phyloP scores from a whole-genome alignment of 495 filamentous ascomycete species.

The Penicillium chermesinum region DNA sequence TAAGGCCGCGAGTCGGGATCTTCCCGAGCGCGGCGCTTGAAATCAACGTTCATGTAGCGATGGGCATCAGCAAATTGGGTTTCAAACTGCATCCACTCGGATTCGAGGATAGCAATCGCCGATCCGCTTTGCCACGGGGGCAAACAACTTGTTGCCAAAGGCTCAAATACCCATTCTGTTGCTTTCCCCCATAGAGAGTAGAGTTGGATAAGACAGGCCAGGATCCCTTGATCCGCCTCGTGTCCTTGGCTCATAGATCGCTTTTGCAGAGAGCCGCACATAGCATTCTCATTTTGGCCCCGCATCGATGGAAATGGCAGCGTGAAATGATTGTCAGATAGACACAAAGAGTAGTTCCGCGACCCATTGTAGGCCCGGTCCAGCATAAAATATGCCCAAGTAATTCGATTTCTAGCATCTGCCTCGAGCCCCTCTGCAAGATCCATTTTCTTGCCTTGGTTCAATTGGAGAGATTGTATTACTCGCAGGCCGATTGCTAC shows the following conservation, averaged over 20 bases:
- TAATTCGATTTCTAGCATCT: conserved; percentile 18
- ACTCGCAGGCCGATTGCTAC: conserved; percentile 23
- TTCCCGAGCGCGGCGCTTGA: conserved; percentile 21
- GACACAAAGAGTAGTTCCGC: conserved; percentile 22
- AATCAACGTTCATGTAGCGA: conserved; percentile 27
- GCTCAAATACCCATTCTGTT: conserved; percentile 26
- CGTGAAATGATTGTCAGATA: conserved; percentile 25
- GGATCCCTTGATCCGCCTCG: conserved; percentile 21
- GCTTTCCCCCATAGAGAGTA: conserved; percentile 27
- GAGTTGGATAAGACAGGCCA: conserved; percentile 20
- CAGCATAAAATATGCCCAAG: conserved; percentile 30
- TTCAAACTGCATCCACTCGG: conserved; percentile 30
- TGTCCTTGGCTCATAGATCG: conserved; percentile 16
- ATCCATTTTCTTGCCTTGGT: conserved; percentile 13
- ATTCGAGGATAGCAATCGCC: conserved; percentile 22
- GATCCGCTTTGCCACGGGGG: conserved; percentile 28
- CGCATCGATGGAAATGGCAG: conserved; percentile 13
- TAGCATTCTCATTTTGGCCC: background rate
- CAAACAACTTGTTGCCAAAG: conserved; percentile 9
- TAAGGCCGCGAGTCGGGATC: conserved; percentile 19
- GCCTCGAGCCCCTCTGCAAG: conserved; percentile 1
- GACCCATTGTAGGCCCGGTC: conserved; percentile 29
- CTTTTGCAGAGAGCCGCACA: conserved; percentile 14
- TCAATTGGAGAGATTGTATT: conserved; percentile 21
- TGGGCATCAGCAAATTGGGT: conserved; percentile 26